Base-by-base conservation (phyloP, 176 grass and related monocot species). In the Poa annua region DNA sequence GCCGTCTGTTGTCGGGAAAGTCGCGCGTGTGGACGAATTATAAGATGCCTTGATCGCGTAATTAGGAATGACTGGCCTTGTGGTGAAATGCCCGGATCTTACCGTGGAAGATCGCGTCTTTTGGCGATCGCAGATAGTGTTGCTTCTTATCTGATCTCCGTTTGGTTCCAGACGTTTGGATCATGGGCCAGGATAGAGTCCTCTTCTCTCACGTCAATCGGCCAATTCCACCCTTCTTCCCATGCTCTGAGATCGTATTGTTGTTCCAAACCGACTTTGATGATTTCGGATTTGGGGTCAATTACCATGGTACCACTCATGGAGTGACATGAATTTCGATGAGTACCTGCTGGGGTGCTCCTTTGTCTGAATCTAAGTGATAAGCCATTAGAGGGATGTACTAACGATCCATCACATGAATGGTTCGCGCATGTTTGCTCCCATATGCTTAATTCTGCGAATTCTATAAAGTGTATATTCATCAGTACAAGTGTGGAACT, bases 81-180 rank as follows among this genome's bases (percentile, higher is more conserved):
- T 44, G 11, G 5, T 4, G 56, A 74, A 74, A 74, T 87, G 55
- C 73, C 29, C 79, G 36, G 59, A 59, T 64, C 32, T 39, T 80
- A 15, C 13, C 57, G 21, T 36, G 10, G 4, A 81, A 71, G 19
- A 15, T 51, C 20, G 32, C 8, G 7, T 41, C 55, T 44, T 39
- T 2, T 50, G 29, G 42, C 51, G 77, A 20, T 26, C 38, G 1
- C 16, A 24, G 42, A 44, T 0, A 22, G 4, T 56, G 13, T 42
- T 11, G 10, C 44, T 12, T 55, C 47, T 15, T 20, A 72, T 54
- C 17, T 56, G 13, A 73, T 22, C 56, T 54, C 54, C 44, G n/a
- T 79, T 47, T 78, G 33, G 4, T 73, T 66, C 17, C 74, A 34
- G 44, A 7, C n/a, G n/a, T n/a, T n/a, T 74, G 45, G 20, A 70